Evolutionary conservation across 2,329 filamentous ascomycete genomes (phyloP), one percentile per base, ranked within the genome.

Genomic region (Pseudogymnoascus sp.): DNA sequence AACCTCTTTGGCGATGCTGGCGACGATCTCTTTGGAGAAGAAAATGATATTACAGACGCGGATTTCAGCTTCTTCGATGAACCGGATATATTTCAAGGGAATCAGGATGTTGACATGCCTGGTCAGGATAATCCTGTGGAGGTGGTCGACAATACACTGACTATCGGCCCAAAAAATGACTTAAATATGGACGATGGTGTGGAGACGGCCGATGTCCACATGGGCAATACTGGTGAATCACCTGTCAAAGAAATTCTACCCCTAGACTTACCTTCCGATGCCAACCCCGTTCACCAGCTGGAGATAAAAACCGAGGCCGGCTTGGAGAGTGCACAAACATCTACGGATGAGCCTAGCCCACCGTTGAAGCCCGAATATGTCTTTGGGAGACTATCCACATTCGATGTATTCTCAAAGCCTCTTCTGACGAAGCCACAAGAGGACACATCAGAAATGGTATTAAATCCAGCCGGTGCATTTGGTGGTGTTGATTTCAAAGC

Each of bases 41-140:
- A 84, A 64, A 83, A 74, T 34, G 76, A 85, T 65, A 79, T 93
- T n/a, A 91, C 87, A 1, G 90, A 94, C 66, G 89, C 85, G 5
- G 90, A 94, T 69, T 93, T 93, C 70, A 90, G 83, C 70, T 93
- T 92, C 72, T 93, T 93, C 66, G 89, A 93, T 67, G 85, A 88
- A 63, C 77, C 78, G 62, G 75, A 72, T 62, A 69, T 58, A 50
- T 47, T 69, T 30, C 61, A 66, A n/a, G 60, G 67, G 57, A 65
- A 67, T 39, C 59, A 64, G 28, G 66, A 67, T 22, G n/a, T 59
- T 41, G 62, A 41, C 4, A 63, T 63, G 14, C 62, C 64, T 20
- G 41, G 50, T 43, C 35, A 58, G 57, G 38, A 22, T 16, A 59
- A 35, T 38, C 20, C 25, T 22, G 16, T 20, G 57, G 61, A 38